Evolutionary conservation across 2,329 filamentous ascomycete genomes (phyloP), one percentile per base, ranked within the genome.

Genomic region (Bisporella sp.): DNA sequence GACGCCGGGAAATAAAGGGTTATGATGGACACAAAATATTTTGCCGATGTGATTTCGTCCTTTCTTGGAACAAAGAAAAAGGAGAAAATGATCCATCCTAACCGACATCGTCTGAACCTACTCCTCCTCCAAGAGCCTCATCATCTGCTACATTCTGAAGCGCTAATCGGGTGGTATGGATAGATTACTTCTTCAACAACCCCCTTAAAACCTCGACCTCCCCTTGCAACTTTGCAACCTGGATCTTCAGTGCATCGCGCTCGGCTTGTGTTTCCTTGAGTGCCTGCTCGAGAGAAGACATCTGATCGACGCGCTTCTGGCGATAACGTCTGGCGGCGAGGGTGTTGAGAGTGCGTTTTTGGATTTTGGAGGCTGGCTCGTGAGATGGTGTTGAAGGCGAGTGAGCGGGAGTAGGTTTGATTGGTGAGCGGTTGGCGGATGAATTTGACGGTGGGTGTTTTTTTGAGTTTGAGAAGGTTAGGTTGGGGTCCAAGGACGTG

Each of bases 281-380:
- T 21, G 78, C 75, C 6, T 69, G 65, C 65, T 87, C 83, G 32
- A 88, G 72, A 54, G 79, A 76, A 30, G 68, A 69, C 64, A 86
- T 78, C 54, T 82, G 79, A 59, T 87, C 83, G 33, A 87, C 73
- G 43, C 82, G 79, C 64, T 84, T 85, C 64, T 87, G 83, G 30
- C 84, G 79, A 63, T 86, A 87, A 54, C 84, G 82, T 54, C 82
- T 76, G 31, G 84, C 84, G n/a, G 84, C 84, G 54, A 85, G 73
- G 11, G 83, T 87, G 66, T 88, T 87, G 54, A 79, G 77, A 54
- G 79, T 77, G 31, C 84, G 81, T 66, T 86, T 86, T 33, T 64
- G 54, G 33, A 63, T 47, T 44, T 54, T 53, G 39, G 50, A 39
- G 32, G 49, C 29, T 45, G 51, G 45, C 43, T 50, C 45, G 37